Conservation (phyloP, 1,139 yeast species). For the Candida tropicalis region DNA sequence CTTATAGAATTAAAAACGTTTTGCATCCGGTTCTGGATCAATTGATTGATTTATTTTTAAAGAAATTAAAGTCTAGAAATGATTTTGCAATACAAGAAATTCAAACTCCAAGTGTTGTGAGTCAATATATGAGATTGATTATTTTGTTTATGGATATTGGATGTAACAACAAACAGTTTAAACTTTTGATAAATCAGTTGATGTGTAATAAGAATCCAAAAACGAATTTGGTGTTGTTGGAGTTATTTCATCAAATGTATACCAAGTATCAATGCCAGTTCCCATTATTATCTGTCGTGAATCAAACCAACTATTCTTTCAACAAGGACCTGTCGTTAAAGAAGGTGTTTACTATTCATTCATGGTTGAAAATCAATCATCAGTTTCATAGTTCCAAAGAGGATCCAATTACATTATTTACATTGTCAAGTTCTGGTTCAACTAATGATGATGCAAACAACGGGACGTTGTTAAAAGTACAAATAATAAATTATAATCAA, state of each 20-base stretch:
- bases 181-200: conserved; percentile 23
- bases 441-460: conserved; percentile 18
- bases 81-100: conserved; percentile 5
- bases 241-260: conserved; percentile 28
- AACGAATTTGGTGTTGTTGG: conserved; percentile 23
- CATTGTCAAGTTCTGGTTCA: conserved; percentile 31
- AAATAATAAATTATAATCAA: conserved; percentile 34
- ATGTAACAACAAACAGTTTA: conserved; percentile 28
- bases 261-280: conserved; percentile 30
- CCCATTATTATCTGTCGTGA: conserved; percentile 34
- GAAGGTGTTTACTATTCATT: conserved; percentile 31
- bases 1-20: conserved; percentile 28
- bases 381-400: conserved; percentile 15
- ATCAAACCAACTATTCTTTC: conserved; percentile 29
- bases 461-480: conserved; percentile 24
- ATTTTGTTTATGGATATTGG: conserved; percentile 39
- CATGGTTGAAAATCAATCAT: conserved; percentile 40
- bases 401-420: conserved; percentile 28
- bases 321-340: conserved; percentile 16
- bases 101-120: conserved; percentile 19
- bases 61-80: background rate
- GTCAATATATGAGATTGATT: conserved; percentile 28
- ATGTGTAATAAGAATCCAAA: conserved; percentile 14
- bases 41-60: conserved; percentile 19
- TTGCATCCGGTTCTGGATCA: conserved; percentile 16